Percentiles rank a stretch among this genome's conserved stretches.
These are phyloP conservation scores for Fennellomyces sp. DNA, from an alignment of 371 early-diverging fungal genomes.

Conservation along the genomic window DNA sequence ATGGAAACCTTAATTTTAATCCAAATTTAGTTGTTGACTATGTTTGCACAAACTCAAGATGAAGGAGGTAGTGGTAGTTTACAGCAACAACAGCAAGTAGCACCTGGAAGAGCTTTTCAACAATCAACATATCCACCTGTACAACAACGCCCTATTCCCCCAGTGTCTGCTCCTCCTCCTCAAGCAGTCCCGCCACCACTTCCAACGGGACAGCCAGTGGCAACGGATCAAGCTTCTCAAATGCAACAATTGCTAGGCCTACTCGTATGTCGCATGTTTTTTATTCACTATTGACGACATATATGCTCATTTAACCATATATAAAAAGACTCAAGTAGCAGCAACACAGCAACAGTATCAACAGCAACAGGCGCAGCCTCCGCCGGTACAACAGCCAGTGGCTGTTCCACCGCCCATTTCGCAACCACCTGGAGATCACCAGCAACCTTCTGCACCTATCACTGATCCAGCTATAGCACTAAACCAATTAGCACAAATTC, in stretches of 20 bases:
- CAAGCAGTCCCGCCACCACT: neutral
- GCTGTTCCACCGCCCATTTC: neutral
- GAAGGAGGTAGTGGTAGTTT: no score
- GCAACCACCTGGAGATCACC: conserved; percentile 5
- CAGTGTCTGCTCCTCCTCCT: neutral
- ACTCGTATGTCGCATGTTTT: conserved; percentile 11
- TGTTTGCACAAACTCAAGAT: conserved; percentile 17
- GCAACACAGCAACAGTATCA: conserved; percentile 20
- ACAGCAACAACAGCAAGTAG: neutral
- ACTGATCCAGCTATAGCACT: conserved; percentile 14
- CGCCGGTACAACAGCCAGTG: conserved; percentile 1
- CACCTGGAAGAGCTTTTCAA: neutral
- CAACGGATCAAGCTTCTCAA: conserved; percentile 16
- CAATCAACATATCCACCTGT: neutral
- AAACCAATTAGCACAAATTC: conserved; percentile 20
- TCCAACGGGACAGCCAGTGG: neutral
- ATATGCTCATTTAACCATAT: no score
- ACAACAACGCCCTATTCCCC: neutral
- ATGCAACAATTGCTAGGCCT: conserved; percentile 20
- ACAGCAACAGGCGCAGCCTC: conserved; percentile 6
- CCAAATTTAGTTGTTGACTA: conserved; percentile 15
- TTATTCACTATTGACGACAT: no score
- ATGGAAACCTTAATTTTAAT: neutral
- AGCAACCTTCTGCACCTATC: conserved; percentile 2
- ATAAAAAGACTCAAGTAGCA: conserved; percentile 15